A percentile compares a stretch with the other conserved stretches of the same genome.
phyloP scores from a whole-genome alignment of 2,329 filamentous ascomycete genomes.

The Parastagonospora avenae region DNA sequence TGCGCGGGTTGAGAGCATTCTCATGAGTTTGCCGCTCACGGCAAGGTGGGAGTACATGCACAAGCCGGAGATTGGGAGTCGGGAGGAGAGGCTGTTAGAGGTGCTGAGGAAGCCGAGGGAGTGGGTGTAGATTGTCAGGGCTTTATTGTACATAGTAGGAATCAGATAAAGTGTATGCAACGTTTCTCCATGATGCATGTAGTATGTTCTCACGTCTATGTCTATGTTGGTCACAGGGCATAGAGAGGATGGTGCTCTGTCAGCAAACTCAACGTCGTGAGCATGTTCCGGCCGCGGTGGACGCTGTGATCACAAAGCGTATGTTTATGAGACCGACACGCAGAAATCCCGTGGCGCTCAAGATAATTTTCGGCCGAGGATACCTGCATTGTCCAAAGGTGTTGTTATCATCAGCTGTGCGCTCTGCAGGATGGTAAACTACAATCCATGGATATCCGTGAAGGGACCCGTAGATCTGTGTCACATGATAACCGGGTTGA shows the following conservation, averaged over 20 bases:
- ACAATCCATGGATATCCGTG: background rate
- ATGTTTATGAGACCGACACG: background rate
- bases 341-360: background rate
- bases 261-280: background rate
- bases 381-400: background rate
- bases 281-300: conserved; percentile 7
- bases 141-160: background rate
- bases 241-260: background rate
- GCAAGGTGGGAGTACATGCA: conserved; percentile 98
- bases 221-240: too few relatives aligned
- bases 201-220: background rate
- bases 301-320: background rate
- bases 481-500: too few relatives aligned
- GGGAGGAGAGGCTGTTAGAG: conserved; percentile 81
- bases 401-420: conserved; percentile 2
- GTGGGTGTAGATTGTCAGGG: conserved; percentile 52
- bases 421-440: background rate
- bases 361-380: conserved; percentile 7
- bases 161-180: too few relatives aligned
- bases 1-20: conserved; percentile 89
- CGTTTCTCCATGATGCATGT: too few relatives aligned
- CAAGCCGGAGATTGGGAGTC: conserved; percentile 72
- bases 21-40: conserved; percentile 95
- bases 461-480: background rate
- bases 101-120: conserved; percentile 67